Base-by-base conservation (phyloP, 2,329 filamentous ascomycete genomes). In the Pyrenophora tritici-repentis region DNA sequence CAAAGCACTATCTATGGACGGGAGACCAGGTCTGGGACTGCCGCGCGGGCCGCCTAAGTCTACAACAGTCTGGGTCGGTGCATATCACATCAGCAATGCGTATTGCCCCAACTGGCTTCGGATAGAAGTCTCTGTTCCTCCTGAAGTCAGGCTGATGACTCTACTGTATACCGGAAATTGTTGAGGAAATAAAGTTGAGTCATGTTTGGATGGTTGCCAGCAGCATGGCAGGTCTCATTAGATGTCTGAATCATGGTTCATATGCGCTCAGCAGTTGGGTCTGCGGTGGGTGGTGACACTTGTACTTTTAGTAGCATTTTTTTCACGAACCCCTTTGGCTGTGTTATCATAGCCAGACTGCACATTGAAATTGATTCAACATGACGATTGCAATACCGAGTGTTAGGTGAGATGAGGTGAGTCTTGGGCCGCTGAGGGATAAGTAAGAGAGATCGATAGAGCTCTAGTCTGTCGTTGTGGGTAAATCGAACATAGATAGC, bases 261-360 rank as follows among this genome's bases (percentile, higher is more conserved):
- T 39, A 38, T 37, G 52, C 45, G 37, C 38, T 42, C 26, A 42
- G 47, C 31, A 24, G 36, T 38, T 33, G 45, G 45, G 18, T 33
- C 36, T 43, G 29, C 33, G 40, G 45, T 47, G 34, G 47, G 41
- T 40, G 58, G 56, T 45, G 57, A 51, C 49, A 59, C 24, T 47
- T 70, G 67, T 70, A 71, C 60, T 66, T 68, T 57, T 67, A 69
- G 48, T 61, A 65, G 55, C 62, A 63, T 71, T 72, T 61, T 56
- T 9, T 29, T 29, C 67, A 67, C 61, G 61, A 58, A 67, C 56
- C 41, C 44, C 40, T 35, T 49, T 43, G 42, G 47, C 31, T 37
- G 36, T 50, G 42, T 37, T 20, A 36, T 36, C 6, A 12, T 36
- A 41, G 50, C 50, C 33, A 35, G 18, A n/a, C n/a, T 43, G n/a